Evolutionary conservation across 805 yeast genomes (phyloP).

Genomic region (Helenozyma rhizophorensis): DNA sequence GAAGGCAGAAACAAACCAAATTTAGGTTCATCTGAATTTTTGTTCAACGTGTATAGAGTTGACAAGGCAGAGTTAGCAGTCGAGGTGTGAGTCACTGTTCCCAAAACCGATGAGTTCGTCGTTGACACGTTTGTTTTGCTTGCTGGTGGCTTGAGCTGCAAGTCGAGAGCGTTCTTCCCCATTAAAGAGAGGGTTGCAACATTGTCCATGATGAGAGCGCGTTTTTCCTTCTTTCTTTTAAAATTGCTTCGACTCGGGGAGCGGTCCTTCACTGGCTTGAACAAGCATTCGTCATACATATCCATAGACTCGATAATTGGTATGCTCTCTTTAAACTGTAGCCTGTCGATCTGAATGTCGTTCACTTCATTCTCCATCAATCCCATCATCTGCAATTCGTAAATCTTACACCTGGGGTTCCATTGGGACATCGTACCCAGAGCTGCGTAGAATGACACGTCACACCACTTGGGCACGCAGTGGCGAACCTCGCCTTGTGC

Average conservation of each 20-base stretch:
- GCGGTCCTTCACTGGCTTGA: slow-evolving; percentile 26
- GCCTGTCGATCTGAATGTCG: slow-evolving; percentile 59
- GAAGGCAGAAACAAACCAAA: not conserved
- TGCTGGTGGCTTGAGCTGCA: slow-evolving; percentile 4
- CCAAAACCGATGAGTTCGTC: slow-evolving; percentile 31
- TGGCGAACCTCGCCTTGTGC: slow-evolving; percentile 46
- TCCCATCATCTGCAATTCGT: slow-evolving; percentile 98
- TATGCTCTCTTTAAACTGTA: slow-evolving; percentile 34
- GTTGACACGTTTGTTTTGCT: slow-evolving; percentile 26
- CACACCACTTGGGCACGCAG: slow-evolving; percentile 94
- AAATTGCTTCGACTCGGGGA: slow-evolving; percentile 1
- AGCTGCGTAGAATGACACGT: slow-evolving; percentile 80
- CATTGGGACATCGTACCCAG: slow-evolving; percentile 50
- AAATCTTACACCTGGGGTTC: slow-evolving; percentile 93
- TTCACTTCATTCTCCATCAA: slow-evolving; percentile 86
- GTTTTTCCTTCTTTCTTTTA: not conserved
- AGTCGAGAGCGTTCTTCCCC: slow-evolving; percentile 8
- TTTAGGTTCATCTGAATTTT: slow-evolving; percentile 13
- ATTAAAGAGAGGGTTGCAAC: slow-evolving; percentile 26
- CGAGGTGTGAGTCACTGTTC: slow-evolving; percentile 30
- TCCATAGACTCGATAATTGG: slow-evolving; percentile 61
- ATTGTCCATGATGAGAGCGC: slow-evolving; percentile 5
- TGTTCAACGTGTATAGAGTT: slow-evolving; percentile 34
- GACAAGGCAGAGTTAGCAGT: slow-evolving; percentile 34
- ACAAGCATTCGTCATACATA: slow-evolving; percentile 59